Percentiles rank a stretch among this genome's conserved stretches.
phyloP scores from a whole-genome alignment of 2,329 filamentous ascomycete genomes.

The Botrytis sinoallii region DNA sequence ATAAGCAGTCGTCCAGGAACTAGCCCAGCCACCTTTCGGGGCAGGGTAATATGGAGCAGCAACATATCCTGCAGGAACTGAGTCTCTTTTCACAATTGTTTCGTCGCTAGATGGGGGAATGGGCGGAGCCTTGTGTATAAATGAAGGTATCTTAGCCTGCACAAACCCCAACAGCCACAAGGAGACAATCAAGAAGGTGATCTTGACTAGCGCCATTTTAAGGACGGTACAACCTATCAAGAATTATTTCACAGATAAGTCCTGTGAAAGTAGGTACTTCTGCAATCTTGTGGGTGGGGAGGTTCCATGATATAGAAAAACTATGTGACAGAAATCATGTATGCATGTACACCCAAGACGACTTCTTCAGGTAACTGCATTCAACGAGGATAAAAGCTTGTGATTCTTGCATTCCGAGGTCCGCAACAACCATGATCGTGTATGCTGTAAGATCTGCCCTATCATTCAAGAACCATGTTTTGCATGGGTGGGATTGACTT shows the following conservation, averaged over 20 bases:
- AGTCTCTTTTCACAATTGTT: neutral
- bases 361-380: neutral
- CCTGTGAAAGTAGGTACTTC: neutral
- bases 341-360: neutral
- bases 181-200: constrained; percentile 5
- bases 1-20: constrained; percentile 64
- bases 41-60: constrained; percentile 35
- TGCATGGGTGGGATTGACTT: neutral
- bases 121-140: neutral
- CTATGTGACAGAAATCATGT: neutral
- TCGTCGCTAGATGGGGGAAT: neutral
- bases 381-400: constrained; percentile 3
- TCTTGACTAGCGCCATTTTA: constrained; percentile 3
- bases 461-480: neutral
- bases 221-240: neutral
- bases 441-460: neutral
- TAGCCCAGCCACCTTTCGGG: constrained; percentile 53
- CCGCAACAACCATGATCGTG: neutral
- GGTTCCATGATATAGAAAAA: constrained; percentile 10
- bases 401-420: neutral
- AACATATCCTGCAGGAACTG: constrained; percentile 31
- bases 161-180: constrained; percentile 4
- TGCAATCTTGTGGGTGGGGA: neutral
- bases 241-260: neutral
- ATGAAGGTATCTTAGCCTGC: constrained; percentile 9